phyloP scores from a whole-genome alignment of 768 basidiomycete genomes.

The Tephrocybe sp. region DNA sequence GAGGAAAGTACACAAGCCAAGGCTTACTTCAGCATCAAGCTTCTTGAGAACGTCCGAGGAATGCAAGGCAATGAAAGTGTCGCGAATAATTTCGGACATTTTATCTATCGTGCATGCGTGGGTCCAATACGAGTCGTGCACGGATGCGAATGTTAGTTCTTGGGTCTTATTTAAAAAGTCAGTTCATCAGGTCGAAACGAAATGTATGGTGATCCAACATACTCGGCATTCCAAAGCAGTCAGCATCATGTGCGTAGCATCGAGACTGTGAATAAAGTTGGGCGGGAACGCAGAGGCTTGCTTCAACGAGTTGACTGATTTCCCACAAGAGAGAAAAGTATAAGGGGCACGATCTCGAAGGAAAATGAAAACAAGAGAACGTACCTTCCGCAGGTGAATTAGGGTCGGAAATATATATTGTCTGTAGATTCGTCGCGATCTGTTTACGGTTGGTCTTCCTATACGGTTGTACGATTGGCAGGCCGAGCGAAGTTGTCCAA shows the following conservation, averaged over 20 bases:
- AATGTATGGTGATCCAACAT: slow-evolving; percentile 23
- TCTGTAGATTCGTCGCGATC: slow-evolving; percentile 80
- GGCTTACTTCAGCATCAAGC: slow-evolving; percentile 69
- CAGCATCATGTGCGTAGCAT: slow-evolving; percentile 98
- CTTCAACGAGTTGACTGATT: slow-evolving; percentile 71
- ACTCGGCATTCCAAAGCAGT: slow-evolving; percentile 89
- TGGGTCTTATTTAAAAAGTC: slow-evolving; percentile 45
- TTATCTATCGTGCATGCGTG: slow-evolving; percentile 83
- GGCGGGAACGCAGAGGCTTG: slow-evolving; percentile 98
- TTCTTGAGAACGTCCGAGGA: slow-evolving; percentile 77
- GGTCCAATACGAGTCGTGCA: slow-evolving; percentile 99
- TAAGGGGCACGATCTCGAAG: neutral
- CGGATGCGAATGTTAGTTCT: slow-evolving; percentile 84
- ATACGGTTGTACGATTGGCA: slow-evolving; percentile 97
- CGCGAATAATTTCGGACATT: slow-evolving; percentile 88
- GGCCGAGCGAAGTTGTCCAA: slow-evolving; percentile 94
- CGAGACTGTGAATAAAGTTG: slow-evolving; percentile 96
- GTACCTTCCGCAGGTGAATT: slow-evolving; percentile 65
- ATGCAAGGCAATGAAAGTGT: slow-evolving; percentile 91
- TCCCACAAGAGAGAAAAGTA: neutral
- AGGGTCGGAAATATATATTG: slow-evolving; percentile 88
- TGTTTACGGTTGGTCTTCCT: slow-evolving; percentile 81
- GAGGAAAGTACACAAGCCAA: too few species aligned
- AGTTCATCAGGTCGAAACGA: slow-evolving; percentile 2
- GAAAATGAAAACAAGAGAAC: slow-evolving; percentile 8